Evolutionary conservation across 73 alveolate species (phyloP), one percentile per base, ranked within the genome.

Genomic region (Paramecium primaurelia): DNA sequence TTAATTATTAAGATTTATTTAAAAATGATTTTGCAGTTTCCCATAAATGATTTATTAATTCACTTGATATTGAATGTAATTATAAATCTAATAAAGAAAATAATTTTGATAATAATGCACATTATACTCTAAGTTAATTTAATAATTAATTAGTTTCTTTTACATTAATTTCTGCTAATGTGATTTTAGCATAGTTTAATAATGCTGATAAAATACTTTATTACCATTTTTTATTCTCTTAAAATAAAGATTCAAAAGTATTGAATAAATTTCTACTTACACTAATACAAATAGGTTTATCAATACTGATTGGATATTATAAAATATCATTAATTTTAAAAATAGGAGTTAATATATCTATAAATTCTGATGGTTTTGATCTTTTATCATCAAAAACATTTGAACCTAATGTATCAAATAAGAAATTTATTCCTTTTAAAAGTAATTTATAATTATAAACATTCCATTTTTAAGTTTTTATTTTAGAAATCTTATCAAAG

Each of bases 301-400:
- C 77, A 12, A 75, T 75, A 9, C 59, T 36, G 20, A 36, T 38
- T 16, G 91, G 73, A 25, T 80, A 30, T 8, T 20, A 47, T 8
- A 26, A 38, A 22, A 45, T 22, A 80, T 80, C 91, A 22, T 8
- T 42, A 3, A 80, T 49, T 12, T 25, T 26, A 18, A 80, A 80
- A 6, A 80, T 44, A 18, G 47, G 47, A 9, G 44, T 32, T 5
- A 80, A 18, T 1, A 25, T 26, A 14, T 80, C 91, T 1, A 80
- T 80, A 28, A 45, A 42, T 32, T 80, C 91, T 12, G 71, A 80
- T 12, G 91, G 91, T 25, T 80, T 80, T 44, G 71, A 80, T 80
- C 91, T 80, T 36, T 80, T 80, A 22, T 80, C 91, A 80, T 80
- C 91, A 80, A 80, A 80, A 38, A 75, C 60, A 22, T 36, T 36